Evolutionary conservation across 176 grass and related monocot genomes (phyloP), one percentile per base, ranked within the genome.

Genomic region (Oryza officinalis): DNA sequence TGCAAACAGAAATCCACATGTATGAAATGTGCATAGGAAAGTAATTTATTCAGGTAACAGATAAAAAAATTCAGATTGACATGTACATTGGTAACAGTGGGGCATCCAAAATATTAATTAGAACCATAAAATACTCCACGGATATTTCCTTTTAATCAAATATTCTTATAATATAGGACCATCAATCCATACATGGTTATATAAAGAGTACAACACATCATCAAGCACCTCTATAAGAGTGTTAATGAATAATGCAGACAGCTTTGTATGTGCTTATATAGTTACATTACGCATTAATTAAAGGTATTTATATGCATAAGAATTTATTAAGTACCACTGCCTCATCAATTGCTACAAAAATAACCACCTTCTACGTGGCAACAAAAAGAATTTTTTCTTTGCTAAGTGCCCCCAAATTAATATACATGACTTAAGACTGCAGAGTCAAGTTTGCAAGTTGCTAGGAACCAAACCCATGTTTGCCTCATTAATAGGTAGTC

Each of bases 51-150:
- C 35, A 59, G 18, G 33, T 57, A 10, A 72, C 20, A 45, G 18
- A 26, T 46, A 13, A 82, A 25, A 38, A 54, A 2, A 81, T 65
- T 83, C 71, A 74, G 10, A 75, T 73, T 65, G 41, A 13, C 81
- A 65, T 75, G 60, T 49, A 26, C 15, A 50, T 35, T 52, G 60
- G 30, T 10, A 20, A 75, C 13, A 28, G 33, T 46, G 33, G 68
- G 11, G 22, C 23, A 18, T 8, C 61, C 50, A 63, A 40, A n/a
- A 52, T 28, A 25, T 64, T 20, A 41, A 13, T 18, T 47, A 81
- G 54, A 69, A 71, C 37, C 37, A 38, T 8, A 38, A 7, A 38
- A 38, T 8, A 38, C 37, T 38, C 37, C 37, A 38, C 35, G 35
- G 6, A 37, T 37, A 1, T 15, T 17, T 4, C 66, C 1, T 78